These are phyloP conservation scores for Aspergillus saccharolyticus DNA, from an alignment of 495 filamentous ascomycete genomes.

Conservation along the genomic window DNA sequence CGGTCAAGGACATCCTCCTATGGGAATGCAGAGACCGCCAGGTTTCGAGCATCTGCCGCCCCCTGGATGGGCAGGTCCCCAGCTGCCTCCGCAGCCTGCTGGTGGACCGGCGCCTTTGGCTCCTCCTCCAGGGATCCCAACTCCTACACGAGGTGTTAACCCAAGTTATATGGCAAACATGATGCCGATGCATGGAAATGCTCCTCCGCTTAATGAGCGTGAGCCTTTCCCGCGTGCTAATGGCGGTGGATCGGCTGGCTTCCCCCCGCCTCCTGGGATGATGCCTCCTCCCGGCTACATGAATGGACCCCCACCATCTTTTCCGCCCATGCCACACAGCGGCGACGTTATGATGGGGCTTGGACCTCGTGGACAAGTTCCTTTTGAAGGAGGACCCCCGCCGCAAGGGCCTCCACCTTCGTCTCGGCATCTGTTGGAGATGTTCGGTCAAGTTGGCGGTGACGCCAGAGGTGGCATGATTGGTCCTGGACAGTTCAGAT, in stretches of 20 bases:
- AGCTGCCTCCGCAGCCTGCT: constrained; percentile 33
- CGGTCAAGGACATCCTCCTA: constrained; percentile 31
- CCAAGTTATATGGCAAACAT: constrained; percentile 42
- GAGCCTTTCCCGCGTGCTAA: constrained; percentile 37
- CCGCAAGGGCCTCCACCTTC: constrained; percentile 40
- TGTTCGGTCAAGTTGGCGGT: constrained; percentile 41
- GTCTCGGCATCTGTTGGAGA: constrained; percentile 41
- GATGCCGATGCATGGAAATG: constrained; percentile 39
- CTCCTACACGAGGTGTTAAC: constrained; percentile 35
- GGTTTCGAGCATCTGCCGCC: constrained; percentile 46
- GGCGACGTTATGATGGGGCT: constrained; percentile 40
- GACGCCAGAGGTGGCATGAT: constrained; percentile 39
- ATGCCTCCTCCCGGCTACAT: constrained; percentile 50
- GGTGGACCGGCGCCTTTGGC: constrained; percentile 36
- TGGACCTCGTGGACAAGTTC: constrained; percentile 30
- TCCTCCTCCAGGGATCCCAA: constrained; percentile 45
- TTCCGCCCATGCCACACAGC: constrained; percentile 43
- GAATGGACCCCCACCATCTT: constrained; percentile 41
- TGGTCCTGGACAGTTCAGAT: constrained; percentile 39
- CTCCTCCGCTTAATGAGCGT: constrained; percentile 34
- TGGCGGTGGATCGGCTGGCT: constrained; percentile 16
- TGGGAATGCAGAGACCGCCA: constrained; percentile 44
- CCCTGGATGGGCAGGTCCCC: constrained; percentile 38
- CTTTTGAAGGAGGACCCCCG: constrained; percentile 36
- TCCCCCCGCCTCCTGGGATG: constrained; percentile 43